These are phyloP conservation scores for Leucocoprinus leucothites DNA, from an alignment of 768 basidiomycete genomes.

Conservation along the genomic window DNA sequence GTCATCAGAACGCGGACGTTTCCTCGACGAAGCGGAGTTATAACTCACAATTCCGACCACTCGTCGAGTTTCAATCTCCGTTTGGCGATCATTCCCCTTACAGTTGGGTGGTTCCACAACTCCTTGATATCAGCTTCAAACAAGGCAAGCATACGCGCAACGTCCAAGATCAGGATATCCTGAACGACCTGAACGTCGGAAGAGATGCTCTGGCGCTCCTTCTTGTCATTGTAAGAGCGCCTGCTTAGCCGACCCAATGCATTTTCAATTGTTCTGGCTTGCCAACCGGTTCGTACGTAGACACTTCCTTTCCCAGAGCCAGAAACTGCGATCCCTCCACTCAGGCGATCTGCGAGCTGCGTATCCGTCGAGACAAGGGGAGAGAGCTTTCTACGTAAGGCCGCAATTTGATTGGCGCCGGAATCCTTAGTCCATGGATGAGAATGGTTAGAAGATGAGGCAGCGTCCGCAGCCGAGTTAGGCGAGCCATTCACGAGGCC, in stretches of 20 bases:
- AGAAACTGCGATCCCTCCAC: slow-evolving; percentile 68
- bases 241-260: slow-evolving; percentile 41
- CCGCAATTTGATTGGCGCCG: slow-evolving; percentile 41
- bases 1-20: slow-evolving; percentile 8
- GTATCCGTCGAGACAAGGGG: slow-evolving; percentile 60
- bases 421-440: slow-evolving; percentile 23
- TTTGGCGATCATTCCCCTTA: slow-evolving; percentile 63
- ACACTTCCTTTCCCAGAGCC: slow-evolving; percentile 76
- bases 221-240: slow-evolving; percentile 25
- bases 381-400: slow-evolving; percentile 56
- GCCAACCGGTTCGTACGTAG: slow-evolving; percentile 81
- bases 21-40: neutral
- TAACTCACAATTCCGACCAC: slow-evolving; percentile 82
- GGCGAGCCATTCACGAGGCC: slow-evolving; percentile 21
- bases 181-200: slow-evolving; percentile 32
- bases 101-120: slow-evolving; percentile 72
- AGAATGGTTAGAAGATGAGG: slow-evolving; percentile 25
- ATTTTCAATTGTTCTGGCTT: slow-evolving; percentile 61
- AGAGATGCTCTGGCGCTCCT: slow-evolving; percentile 31
- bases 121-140: slow-evolving; percentile 64
- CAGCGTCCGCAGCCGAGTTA: slow-evolving; percentile 24
- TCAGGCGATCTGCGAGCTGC: slow-evolving; percentile 67
- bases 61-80: slow-evolving; percentile 78
- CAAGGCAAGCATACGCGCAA: slow-evolving; percentile 55
- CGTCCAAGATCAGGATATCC: slow-evolving; percentile 58